Percentiles rank a stretch among this genome's conserved stretches.
Conservation (phyloP, 2,329 filamentous ascomycete genomes). For the Colletotrichum sp. region DNA sequence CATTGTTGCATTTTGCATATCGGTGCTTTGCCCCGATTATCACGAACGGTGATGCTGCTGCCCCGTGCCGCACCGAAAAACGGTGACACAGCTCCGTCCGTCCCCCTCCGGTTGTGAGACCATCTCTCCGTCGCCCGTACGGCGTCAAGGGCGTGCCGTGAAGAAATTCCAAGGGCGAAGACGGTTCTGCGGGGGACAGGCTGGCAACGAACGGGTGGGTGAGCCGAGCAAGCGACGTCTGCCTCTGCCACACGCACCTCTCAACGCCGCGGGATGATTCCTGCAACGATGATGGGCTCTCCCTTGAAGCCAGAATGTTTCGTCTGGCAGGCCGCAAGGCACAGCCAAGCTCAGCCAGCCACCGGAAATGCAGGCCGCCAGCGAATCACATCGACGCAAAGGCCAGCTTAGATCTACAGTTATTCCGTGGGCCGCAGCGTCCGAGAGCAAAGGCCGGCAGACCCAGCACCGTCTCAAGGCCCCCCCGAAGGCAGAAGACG, state of each 20-base stretch:
- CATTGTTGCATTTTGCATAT: conserved; percentile 5
- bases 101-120: not conserved
- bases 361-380: not conserved
- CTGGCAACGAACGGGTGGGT: not conserved
- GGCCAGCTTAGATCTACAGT: not conserved
- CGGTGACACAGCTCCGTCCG: not conserved
- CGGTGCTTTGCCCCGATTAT: not conserved
- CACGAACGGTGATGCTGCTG: not conserved
- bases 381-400: not conserved
- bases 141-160: not conserved
- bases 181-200: not conserved
- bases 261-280: not conserved
- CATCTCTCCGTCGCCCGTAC: not conserved
- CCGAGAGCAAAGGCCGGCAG: not conserved
- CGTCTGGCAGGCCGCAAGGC: not conserved
- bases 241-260: not conserved
- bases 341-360: not conserved
- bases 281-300: not conserved
- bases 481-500: not conserved
- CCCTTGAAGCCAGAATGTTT: not conserved
- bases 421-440: not conserved
- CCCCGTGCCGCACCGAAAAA: not conserved
- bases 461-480: not conserved
- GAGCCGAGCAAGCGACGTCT: not conserved
- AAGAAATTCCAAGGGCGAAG: not conserved